Evolutionary conservation across 1,139 yeast species (phyloP).

Genomic region (Geotrichum australiense): DNA sequence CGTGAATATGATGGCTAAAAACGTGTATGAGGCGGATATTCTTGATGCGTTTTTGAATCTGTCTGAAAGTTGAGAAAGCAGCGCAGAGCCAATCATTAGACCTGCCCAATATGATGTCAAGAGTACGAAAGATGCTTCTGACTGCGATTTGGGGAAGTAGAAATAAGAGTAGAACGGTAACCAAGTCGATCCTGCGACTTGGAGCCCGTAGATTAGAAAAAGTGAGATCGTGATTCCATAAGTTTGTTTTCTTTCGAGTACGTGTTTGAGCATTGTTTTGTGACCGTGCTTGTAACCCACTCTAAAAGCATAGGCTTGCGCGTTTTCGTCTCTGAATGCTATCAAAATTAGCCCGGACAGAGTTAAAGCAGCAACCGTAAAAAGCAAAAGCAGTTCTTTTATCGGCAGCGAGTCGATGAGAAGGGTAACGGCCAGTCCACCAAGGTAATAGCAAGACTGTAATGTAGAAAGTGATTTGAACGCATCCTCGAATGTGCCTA

Average conservation of each 20-base stretch:
- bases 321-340: conserved; percentile 12
- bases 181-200: conserved; percentile 62
- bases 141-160: background rate
- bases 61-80: conserved; percentile 34
- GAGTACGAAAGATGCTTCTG: conserved; percentile 1
- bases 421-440: conserved; percentile 54
- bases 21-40: conserved; percentile 23
- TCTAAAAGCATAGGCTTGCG: conserved; percentile 11
- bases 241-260: conserved; percentile 1
- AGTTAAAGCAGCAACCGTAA: conserved; percentile 36
- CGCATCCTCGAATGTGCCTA: conserved; percentile 44
- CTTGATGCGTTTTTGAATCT: conserved; percentile 25
- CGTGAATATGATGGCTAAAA: conserved; percentile 24
- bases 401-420: conserved; percentile 46
- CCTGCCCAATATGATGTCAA: conserved; percentile 48
- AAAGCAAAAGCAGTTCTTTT: conserved; percentile 46
- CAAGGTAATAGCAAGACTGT: conserved; percentile 56
- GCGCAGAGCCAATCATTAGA: conserved; percentile 52
- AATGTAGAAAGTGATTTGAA: conserved; percentile 45
- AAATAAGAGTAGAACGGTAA: conserved; percentile 43
- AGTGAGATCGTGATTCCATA: conserved; percentile 25
- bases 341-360: conserved; percentile 2
- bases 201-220: conserved; percentile 60
- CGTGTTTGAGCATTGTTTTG: conserved; percentile 4
- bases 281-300: conserved; percentile 9